A percentile compares a stretch with the other conserved stretches of the same genome.
phyloP scores from a whole-genome alignment of 2,329 filamentous ascomycete species.

The Aspergillus sp. region DNA sequence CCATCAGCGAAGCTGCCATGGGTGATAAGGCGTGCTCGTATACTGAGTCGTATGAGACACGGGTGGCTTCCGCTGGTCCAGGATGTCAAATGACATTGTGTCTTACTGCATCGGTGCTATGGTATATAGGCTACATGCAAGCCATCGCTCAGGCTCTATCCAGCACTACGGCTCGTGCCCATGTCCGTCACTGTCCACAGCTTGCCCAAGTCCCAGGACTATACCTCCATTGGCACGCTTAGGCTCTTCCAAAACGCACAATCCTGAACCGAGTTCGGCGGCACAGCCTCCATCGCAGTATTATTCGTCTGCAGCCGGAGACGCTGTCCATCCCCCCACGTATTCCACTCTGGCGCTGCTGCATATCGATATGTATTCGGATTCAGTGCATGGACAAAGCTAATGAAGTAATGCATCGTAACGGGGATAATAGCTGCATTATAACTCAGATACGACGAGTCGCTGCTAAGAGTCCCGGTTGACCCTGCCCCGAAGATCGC shows the following conservation, averaged over 20 bases:
- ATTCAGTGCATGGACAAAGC: constrained; percentile 25
- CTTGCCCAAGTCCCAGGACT: not conserved
- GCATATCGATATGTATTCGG: constrained; percentile 22
- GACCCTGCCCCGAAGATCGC: constrained; percentile 34
- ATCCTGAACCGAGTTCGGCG: not conserved
- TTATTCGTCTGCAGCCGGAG: constrained; percentile 15
- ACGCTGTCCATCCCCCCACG: constrained; percentile 8
- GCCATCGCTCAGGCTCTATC: no score
- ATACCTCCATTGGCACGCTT: constrained; percentile 11
- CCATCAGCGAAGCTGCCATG: no score
- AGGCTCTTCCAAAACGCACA: constrained; percentile 16
- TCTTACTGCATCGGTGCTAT: no score
- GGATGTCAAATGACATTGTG: no score
- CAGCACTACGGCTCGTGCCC: no score
- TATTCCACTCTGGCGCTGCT: constrained; percentile 18
- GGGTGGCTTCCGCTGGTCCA: no score
- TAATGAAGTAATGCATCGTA: constrained; percentile 30
- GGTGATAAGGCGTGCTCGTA: no score
- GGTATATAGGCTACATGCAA: no score
- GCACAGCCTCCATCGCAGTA: constrained; percentile 18
- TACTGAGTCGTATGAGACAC: no score
- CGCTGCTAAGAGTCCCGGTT: constrained; percentile 34
- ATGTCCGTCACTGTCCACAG: no score
- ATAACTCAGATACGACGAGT: constrained; percentile 1
- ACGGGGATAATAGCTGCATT: constrained; percentile 26